These are phyloP conservation scores for Saprolegnia parasitica DNA, from an alignment of 352 stramenopile genomes.

Conservation along the genomic window DNA sequence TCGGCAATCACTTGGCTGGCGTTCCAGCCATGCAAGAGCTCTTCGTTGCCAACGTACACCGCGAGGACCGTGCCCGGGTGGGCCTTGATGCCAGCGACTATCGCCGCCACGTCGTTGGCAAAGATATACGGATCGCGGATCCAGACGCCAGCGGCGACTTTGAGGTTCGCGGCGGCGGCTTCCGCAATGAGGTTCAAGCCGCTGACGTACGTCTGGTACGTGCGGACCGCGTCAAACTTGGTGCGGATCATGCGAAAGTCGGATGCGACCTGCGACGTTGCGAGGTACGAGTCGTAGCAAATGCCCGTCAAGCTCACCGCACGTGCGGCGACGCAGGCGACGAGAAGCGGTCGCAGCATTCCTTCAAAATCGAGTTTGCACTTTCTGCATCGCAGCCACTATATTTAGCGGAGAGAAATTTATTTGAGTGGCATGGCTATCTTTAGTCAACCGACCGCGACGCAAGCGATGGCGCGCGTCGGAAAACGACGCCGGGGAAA, in stretches of 20 bases:
- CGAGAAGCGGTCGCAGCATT: not conserved
- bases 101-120: constrained; percentile 33
- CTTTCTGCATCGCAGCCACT: no score
- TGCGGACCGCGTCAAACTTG: constrained; percentile 55
- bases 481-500: no score
- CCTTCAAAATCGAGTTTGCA: not conserved
- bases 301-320: not conserved
- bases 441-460: no score
- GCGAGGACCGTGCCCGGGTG: constrained; percentile 40
- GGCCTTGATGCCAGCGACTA: constrained; percentile 42
- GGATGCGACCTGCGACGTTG: constrained; percentile 12
- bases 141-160: constrained; percentile 39
- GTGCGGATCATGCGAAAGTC: constrained; percentile 15
- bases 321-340: not conserved
- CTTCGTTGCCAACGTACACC: constrained; percentile 76
- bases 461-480: no score
- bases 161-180: constrained; percentile 39
- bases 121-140: constrained; percentile 30
- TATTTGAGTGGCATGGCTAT: no score
- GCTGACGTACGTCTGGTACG: constrained; percentile 59
- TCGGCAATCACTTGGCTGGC: constrained; percentile 44
- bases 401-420: no score
- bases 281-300: constrained; percentile 27
- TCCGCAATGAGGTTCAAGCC: constrained; percentile 45
- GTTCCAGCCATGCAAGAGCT: constrained; percentile 48